A percentile compares a stretch with the other conserved stretches of the same genome.
These are phyloP conservation scores for Solanum chilense DNA, from an alignment of 257 asterid species.

Conservation along the genomic window DNA sequence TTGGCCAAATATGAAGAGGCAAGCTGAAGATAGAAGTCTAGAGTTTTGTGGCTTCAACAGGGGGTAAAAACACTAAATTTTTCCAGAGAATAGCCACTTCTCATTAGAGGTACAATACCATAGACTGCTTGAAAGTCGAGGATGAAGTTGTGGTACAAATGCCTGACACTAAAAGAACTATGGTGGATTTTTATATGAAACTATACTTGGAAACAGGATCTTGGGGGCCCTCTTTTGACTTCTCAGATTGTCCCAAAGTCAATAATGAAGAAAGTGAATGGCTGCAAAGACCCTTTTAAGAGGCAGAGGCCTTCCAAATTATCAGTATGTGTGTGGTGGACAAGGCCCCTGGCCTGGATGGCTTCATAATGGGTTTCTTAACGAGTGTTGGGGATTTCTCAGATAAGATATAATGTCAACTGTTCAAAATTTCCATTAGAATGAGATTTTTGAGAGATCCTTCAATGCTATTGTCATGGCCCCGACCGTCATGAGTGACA, in stretches of 20 bases:
- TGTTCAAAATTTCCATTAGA: too few relatives aligned
- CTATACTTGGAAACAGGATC: not conserved
- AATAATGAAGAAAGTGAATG: not conserved
- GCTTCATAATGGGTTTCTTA: not conserved
- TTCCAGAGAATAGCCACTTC: not conserved
- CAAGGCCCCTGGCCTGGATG: not conserved
- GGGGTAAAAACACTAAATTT: not conserved
- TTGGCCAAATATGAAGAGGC: too few relatives aligned
- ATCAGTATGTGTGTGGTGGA: not conserved
- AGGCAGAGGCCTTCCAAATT: not conserved
- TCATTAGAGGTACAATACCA: not conserved
- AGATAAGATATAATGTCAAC: too few relatives aligned
- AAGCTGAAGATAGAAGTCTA: too few relatives aligned
- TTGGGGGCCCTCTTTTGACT: not conserved
- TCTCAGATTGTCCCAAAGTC: not conserved
- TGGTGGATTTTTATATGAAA: not conserved
- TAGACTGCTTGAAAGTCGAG: not conserved
- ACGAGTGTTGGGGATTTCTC: not conserved
- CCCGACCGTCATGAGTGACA: too few relatives aligned
- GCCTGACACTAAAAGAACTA: not conserved
- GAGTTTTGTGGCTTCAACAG: not conserved
- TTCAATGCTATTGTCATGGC: too few relatives aligned
- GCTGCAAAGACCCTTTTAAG: not conserved
- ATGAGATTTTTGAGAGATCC: too few relatives aligned
- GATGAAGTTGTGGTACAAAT: not conserved